Percentiles rank a stretch among this genome's conserved stretches.
Conservation (phyloP, 2,329 filamentous ascomycete species). For the Scorias spongiosa region DNA sequence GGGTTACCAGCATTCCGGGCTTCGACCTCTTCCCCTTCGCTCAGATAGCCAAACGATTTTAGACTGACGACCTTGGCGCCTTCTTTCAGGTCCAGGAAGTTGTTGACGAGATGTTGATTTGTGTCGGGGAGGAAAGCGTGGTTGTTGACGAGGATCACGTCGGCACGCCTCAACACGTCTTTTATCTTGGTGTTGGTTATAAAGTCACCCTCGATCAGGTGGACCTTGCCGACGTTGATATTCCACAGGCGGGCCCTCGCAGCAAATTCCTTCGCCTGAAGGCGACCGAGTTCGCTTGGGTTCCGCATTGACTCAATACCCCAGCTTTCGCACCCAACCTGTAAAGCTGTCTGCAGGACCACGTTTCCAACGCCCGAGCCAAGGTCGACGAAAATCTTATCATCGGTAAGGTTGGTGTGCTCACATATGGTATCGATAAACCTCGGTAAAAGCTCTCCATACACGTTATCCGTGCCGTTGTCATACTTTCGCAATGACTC, state of each 20-base stretch:
- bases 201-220: slow-evolving; percentile 73
- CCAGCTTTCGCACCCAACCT: slow-evolving; percentile 88
- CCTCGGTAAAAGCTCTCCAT: slow-evolving; percentile 76
- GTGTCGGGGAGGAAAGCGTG: slow-evolving; percentile 83
- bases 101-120: slow-evolving; percentile 70
- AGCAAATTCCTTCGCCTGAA: slow-evolving; percentile 68
- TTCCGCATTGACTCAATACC: slow-evolving; percentile 95
- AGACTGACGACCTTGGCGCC: slow-evolving; percentile 83
- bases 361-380: slow-evolving; percentile 95
- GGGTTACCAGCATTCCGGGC: slow-evolving; percentile 69
- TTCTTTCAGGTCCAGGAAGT: slow-evolving; percentile 85
- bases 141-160: slow-evolving; percentile 97
- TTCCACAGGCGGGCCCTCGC: slow-evolving; percentile 86
- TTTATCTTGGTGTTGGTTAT: slow-evolving; percentile 56
- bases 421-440: slow-evolving; percentile 74
- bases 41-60: slow-evolving; percentile 71
- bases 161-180: slow-evolving; percentile 62
- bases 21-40: slow-evolving; percentile 58
- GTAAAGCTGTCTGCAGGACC: slow-evolving; percentile 79
- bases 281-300: slow-evolving; percentile 64
- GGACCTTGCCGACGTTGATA: slow-evolving; percentile 61
- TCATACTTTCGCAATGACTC: slow-evolving; percentile 73
- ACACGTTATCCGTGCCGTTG: slow-evolving; percentile 83
- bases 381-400: slow-evolving; percentile 82
- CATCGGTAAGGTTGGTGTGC: slow-evolving; percentile 61